Conservation (phyloP, 352 stramenopile species). For the Pythium guiyangense region DNA sequence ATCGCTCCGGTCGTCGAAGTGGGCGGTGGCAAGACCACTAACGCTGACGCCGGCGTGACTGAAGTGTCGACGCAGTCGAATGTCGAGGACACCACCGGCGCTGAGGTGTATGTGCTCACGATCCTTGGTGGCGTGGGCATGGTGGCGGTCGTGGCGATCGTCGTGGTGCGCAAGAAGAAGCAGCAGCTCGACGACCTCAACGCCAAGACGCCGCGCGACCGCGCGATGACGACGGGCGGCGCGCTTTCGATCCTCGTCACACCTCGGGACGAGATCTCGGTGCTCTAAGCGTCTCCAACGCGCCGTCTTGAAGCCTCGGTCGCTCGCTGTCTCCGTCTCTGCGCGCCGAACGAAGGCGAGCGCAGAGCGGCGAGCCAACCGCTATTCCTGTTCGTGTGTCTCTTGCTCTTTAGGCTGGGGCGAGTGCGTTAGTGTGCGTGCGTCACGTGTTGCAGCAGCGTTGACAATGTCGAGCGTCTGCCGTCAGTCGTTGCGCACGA, state of each 20-base stretch:
- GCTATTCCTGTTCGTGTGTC: too few species aligned
- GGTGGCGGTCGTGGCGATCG: slow-evolving; percentile 46
- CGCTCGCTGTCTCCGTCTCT: too few species aligned
- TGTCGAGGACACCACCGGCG: not conserved
- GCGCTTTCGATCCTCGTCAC: slow-evolving; percentile 42
- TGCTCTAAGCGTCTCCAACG: slow-evolving; percentile 13
- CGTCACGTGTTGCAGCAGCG: too few species aligned
- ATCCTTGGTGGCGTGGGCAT: slow-evolving; percentile 31
- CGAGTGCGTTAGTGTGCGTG: too few species aligned
- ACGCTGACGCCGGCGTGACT: not conserved
- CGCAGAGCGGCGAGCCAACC: too few species aligned
- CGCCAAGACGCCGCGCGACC: too few species aligned
- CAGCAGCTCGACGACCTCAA: slow-evolving; percentile 42
- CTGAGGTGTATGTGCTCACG: slow-evolving; percentile 29
- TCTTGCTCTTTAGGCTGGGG: too few species aligned
- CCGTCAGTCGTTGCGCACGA: too few species aligned
- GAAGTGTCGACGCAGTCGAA: slow-evolving; percentile 30
- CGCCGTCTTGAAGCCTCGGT: too few species aligned
- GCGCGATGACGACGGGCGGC: slow-evolving; percentile 21
- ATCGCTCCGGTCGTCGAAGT: slow-evolving; percentile 9
- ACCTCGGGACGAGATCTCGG: slow-evolving; percentile 38
- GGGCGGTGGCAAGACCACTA: slow-evolving; percentile 16
- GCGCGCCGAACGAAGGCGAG: too few species aligned
- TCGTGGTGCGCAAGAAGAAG: slow-evolving; percentile 72
- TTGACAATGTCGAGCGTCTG: too few species aligned